A percentile compares a stretch with the other conserved stretches of the same genome.
phyloP scores from a whole-genome alignment of 306 rosid genomes.

The Vigna unguiculata region DNA sequence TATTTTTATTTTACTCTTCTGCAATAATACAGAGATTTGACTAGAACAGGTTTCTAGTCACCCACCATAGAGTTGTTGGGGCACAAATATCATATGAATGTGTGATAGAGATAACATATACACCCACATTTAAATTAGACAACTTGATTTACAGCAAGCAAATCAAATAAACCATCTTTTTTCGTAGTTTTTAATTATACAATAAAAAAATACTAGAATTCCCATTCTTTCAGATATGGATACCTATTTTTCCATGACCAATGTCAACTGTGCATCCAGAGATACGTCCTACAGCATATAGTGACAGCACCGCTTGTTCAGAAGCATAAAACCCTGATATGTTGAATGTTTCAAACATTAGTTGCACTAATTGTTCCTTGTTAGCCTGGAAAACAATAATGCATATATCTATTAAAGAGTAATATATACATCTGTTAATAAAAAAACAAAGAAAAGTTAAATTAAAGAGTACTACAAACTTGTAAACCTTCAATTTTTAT shows the following conservation, averaged over 20 bases:
- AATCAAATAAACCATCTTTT: neutral
- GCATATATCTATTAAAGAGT: slow-evolving; percentile 27
- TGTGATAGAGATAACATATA: slow-evolving; percentile 23
- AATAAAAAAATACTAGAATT: slow-evolving; percentile 35
- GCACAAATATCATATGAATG: slow-evolving; percentile 15
- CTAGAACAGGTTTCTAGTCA: neutral
- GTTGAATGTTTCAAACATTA: slow-evolving; percentile 98
- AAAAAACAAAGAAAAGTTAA: neutral
- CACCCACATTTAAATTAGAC: slow-evolving; percentile 6
- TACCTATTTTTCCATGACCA: slow-evolving; percentile 99
- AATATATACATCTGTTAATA: slow-evolving; percentile 14
- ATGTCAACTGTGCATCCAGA: slow-evolving; percentile 98
- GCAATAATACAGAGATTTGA: slow-evolving; percentile 6
- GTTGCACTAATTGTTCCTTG: slow-evolving; percentile 95
- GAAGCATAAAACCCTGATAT: slow-evolving; percentile 99
- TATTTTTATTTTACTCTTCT: slow-evolving; percentile 14
- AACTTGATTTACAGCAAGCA: slow-evolving; percentile 14
- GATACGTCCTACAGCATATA: slow-evolving; percentile 94
- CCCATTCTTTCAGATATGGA: slow-evolving; percentile 7
- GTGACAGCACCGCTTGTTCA: slow-evolving; percentile 94
- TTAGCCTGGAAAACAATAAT: slow-evolving; percentile 66
- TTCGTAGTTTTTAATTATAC: slow-evolving; percentile 12
- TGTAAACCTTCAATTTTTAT: slow-evolving; percentile 21
- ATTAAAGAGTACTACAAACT: slow-evolving; percentile 31
- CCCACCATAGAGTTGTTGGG: neutral